A percentile compares a stretch with the other conserved stretches of the same genome.
Evolutionary conservation across 1,284 basidiomycete genomes (phyloP).

Genomic region (Leucocoprinus gongylophorus): DNA sequence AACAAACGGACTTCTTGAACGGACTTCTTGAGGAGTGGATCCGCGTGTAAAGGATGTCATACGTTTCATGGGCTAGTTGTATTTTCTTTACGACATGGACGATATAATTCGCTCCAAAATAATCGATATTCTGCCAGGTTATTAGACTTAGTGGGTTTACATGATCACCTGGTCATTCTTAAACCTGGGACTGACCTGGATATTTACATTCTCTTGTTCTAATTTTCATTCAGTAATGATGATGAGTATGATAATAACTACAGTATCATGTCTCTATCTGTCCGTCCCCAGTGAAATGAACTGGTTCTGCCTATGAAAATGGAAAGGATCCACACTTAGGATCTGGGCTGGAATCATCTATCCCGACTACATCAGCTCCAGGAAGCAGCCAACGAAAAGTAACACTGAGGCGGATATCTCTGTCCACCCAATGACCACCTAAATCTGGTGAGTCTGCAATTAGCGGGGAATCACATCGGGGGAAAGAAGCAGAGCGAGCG

Average conservation of each 20-base stretch:
- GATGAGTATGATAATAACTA: too few relatives aligned
- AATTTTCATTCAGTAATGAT: too few relatives aligned
- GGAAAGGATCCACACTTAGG: not conserved
- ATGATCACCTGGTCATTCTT: too few relatives aligned
- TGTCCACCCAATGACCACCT: conserved; percentile 38
- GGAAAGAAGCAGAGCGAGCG: not conserved
- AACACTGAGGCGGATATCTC: conserved; percentile 60
- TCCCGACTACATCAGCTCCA: conserved; percentile 68
- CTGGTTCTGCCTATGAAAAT: not conserved
- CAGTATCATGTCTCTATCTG: too few relatives aligned
- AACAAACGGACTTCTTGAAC: conserved; percentile 27
- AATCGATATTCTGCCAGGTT: too few relatives aligned
- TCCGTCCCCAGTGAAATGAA: too few relatives aligned
- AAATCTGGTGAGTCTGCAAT: not conserved
- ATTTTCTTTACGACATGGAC: too few relatives aligned
- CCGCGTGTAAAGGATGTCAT: conserved; percentile 16
- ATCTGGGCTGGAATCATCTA: not conserved
- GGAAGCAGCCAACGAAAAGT: conserved; percentile 75
- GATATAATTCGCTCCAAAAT: too few relatives aligned
- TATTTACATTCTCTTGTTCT: too few relatives aligned
- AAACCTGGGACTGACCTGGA: too few relatives aligned
- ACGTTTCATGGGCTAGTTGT: not conserved
- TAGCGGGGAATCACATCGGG: not conserved
- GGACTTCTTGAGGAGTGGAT: conserved; percentile 24
- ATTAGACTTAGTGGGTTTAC: too few relatives aligned